Conservation (phyloP, 2,329 filamentous ascomycete genomes). For the Colletotrichum agaves region DNA sequence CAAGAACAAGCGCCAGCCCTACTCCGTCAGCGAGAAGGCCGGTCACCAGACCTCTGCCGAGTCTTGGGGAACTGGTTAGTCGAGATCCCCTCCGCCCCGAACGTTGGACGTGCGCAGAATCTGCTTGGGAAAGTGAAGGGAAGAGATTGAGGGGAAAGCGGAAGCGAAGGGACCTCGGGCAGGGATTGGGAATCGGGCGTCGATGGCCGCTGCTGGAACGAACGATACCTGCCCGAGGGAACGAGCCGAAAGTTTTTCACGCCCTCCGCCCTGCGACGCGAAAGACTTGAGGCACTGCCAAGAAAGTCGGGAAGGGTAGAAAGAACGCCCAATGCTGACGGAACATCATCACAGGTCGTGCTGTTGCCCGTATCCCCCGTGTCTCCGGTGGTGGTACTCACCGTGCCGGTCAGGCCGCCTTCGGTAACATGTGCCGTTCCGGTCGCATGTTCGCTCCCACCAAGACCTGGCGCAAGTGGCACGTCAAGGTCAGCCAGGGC, state of each 20-base stretch:
- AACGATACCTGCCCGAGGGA: constrained; percentile 11
- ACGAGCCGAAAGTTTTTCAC: constrained; percentile 1
- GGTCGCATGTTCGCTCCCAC: constrained; percentile 99
- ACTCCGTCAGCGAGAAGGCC: constrained; percentile 99
- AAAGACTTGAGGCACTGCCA: background rate
- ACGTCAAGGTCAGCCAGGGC: constrained; percentile 99
- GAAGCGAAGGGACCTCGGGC: constrained; percentile 28
- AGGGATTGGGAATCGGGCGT: constrained; percentile 10
- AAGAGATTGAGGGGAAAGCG: background rate
- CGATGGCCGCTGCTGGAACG: constrained; percentile 6
- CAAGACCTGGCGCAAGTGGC: constrained; percentile 99
- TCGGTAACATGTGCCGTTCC: constrained; percentile 99
- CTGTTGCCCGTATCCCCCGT: constrained; percentile 99
- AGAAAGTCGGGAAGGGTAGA: background rate
- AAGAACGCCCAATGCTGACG: constrained; percentile 30
- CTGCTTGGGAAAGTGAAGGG: background rate
- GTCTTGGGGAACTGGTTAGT: constrained; percentile 99
- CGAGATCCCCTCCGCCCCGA: constrained; percentile 23
- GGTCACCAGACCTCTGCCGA: constrained; percentile 99
- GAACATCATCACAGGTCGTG: constrained; percentile 75
- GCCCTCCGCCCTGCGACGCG: background rate
- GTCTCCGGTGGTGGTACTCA: constrained; percentile 99
- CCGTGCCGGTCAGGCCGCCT: constrained; percentile 99
- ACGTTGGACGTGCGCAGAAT: background rate
- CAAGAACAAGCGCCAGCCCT: constrained; percentile 99